phyloP scores from a whole-genome alignment of 2,329 filamentous ascomycete genomes.

The Penicillium aurantiogriseum region DNA sequence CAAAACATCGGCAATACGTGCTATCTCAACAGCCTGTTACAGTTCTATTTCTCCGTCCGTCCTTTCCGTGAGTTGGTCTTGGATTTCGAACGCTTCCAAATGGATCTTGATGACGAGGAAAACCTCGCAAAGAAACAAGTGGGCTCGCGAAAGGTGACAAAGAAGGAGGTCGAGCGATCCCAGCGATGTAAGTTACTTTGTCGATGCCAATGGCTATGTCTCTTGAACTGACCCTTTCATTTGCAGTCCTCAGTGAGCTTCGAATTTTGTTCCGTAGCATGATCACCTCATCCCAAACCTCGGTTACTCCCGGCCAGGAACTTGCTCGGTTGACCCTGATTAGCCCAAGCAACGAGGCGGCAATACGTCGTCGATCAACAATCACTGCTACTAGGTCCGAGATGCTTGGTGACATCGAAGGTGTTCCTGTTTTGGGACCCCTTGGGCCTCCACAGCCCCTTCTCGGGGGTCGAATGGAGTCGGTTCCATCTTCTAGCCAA shows the following conservation, averaged over 20 bases:
- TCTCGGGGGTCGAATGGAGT: conserved; percentile 20
- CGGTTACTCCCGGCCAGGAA: conserved; percentile 69
- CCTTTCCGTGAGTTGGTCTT: conserved; percentile 78
- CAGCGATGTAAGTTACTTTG: conserved; percentile 67
- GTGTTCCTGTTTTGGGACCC: conserved; percentile 47
- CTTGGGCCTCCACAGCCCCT: conserved; percentile 39
- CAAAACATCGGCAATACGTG: conserved; percentile 97
- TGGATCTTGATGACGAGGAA: conserved; percentile 62
- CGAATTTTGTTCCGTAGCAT: conserved; percentile 68
- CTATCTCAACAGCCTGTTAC: conserved; percentile 93
- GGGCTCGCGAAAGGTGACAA: conserved; percentile 67
- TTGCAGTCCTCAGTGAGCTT: conserved; percentile 70
- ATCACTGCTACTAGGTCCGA: conserved; percentile 33
- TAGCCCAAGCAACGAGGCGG: conserved; percentile 55
- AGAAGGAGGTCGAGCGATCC: conserved; percentile 58
- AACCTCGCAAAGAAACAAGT: conserved; percentile 67
- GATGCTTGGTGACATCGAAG: conserved; percentile 45
- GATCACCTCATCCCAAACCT: conserved; percentile 60
- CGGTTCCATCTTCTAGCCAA: neutral
- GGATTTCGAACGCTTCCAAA: conserved; percentile 68
- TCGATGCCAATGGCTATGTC: neutral
- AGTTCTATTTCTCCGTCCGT: conserved; percentile 89
- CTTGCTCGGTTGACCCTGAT: conserved; percentile 78
- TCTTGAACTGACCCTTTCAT: conserved; percentile 17
- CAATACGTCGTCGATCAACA: conserved; percentile 50